Conservation (phyloP, 1,284 basidiomycete genomes). For the Albatrellus sp. region DNA sequence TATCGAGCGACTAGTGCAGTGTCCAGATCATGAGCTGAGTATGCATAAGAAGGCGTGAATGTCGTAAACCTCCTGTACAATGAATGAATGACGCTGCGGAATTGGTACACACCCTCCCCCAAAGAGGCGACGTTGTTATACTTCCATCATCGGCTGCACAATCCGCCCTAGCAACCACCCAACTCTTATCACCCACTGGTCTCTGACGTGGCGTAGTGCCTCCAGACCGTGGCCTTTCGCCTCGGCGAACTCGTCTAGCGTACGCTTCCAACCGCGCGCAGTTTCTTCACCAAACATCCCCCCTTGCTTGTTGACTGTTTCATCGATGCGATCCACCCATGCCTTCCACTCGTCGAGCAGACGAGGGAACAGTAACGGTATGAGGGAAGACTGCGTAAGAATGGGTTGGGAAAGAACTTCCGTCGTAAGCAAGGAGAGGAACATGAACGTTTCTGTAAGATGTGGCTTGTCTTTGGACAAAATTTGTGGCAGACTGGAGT, state of each 20-base stretch:
- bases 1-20: too few species aligned
- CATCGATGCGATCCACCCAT: conserved; percentile 61
- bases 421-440: conserved; percentile 53
- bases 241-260: conserved; percentile 50
- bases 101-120: neutral
- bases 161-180: conserved; percentile 66
- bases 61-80: too few species aligned
- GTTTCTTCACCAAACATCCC: conserved; percentile 69
- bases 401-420: conserved; percentile 57
- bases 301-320: conserved; percentile 54
- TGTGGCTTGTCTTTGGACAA: conserved; percentile 51
- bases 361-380: conserved; percentile 44
- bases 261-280: conserved; percentile 53
- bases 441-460: conserved; percentile 59
- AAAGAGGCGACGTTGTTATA: conserved; percentile 17
- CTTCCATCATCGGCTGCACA: conserved; percentile 42
- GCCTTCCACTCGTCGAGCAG: conserved; percentile 61
- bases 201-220: conserved; percentile 46
- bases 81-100: too few species aligned
- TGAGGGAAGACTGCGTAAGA: conserved; percentile 46
- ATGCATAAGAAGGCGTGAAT: too few species aligned
- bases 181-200: conserved; percentile 58
- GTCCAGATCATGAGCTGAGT: too few species aligned
- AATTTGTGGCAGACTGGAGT: conserved; percentile 25
- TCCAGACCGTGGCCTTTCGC: conserved; percentile 34